Base-by-base conservation (phyloP, 768 basidiomycete genomes). In the Dentipellis sp. region DNA sequence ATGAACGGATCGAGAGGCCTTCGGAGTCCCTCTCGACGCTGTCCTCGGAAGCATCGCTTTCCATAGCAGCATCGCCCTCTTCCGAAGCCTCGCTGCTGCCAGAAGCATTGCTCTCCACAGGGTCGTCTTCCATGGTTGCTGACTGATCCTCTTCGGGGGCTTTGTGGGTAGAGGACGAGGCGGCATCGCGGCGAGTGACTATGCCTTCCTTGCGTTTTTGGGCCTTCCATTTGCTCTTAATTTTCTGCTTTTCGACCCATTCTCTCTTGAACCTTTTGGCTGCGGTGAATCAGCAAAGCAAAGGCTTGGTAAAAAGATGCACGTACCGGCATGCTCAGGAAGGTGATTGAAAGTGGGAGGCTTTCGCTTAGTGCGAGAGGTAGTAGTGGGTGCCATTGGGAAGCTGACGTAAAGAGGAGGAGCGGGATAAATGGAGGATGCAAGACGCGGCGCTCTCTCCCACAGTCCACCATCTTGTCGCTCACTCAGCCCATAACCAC, bases 211-310 rank as follows among this genome's bases (percentile, higher is more conserved):
- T 75, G 57, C 77, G 77, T 71, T 86, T 88, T 72, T 88, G 75
- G 37, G 80, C 74, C 64, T 79, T 86, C 87, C 90, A 92, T 72
- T 86, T 79, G 62, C 78, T 81, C 64, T 85, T 88, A 55, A 91
- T 79, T 71, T 91, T 91, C 57, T 78, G 78, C 58, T 78, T 82
- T 55, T 86, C 77, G 10, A 94, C 78, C 82, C 93, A 94, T 56
- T 81, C 77, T 66, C 81, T 78, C 70, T 92, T 94, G 56, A 94
- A 74, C 62, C 83, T 84, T 68, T 81, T 88, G 17, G 93, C 92
- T 92, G 21, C 38, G 22, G 11, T 52, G 16, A 42, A 16, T 42
- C 39, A 40, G 34, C 45, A 49, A 57, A 21, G 3, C 0, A 5
- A 22, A 17, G 22, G 19, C 42, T 9, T 17, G 16, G 10, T 23